Percentiles rank a stretch among this genome's conserved stretches.
Evolutionary conservation across 306 rosid species (phyloP).

Genomic region (Nissolia schottii): DNA sequence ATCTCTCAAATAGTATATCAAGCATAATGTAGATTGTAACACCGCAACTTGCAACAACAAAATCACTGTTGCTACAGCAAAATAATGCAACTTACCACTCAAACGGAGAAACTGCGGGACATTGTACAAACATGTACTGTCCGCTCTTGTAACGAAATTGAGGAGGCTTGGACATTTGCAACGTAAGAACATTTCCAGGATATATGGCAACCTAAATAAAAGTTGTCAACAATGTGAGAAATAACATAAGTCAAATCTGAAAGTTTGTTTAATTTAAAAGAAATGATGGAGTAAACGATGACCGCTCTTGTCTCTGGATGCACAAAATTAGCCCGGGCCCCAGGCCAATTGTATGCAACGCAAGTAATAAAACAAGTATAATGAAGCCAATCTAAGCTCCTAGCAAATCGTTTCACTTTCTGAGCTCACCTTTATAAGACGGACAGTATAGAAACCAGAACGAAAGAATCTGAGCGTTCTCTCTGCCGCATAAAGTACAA

Average conservation of each 20-base stretch:
- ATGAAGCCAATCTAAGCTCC: constrained; percentile 1
- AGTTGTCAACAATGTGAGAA: constrained; percentile 14
- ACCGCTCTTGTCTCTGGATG: neutral
- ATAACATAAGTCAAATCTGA: neutral
- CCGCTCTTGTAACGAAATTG: constrained; percentile 93
- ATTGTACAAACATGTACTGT: constrained; percentile 99
- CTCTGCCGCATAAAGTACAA: constrained; percentile 90
- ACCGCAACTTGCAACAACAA: neutral
- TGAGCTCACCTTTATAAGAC: constrained; percentile 70
- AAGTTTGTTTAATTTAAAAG: neutral
- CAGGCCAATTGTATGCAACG: neutral
- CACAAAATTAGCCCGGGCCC: neutral
- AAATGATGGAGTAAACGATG: neutral
- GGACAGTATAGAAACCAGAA: constrained; percentile 80
- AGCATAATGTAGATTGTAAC: constrained; percentile 5
- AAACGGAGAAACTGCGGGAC: constrained; percentile 96
- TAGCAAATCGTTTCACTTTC: neutral
- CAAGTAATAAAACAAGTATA: neutral
- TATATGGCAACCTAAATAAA: constrained; percentile 77
- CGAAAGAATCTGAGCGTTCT: constrained; percentile 84
- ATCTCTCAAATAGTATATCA: neutral
- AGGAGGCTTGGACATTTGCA: constrained; percentile 97
- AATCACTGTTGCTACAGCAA: neutral
- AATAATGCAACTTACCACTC: constrained; percentile 68
- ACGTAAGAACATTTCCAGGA: constrained; percentile 91